Evolutionary conservation across 192 early-diverging fungal genomes (phyloP).

Genomic region (Coemansia sp.): DNA sequence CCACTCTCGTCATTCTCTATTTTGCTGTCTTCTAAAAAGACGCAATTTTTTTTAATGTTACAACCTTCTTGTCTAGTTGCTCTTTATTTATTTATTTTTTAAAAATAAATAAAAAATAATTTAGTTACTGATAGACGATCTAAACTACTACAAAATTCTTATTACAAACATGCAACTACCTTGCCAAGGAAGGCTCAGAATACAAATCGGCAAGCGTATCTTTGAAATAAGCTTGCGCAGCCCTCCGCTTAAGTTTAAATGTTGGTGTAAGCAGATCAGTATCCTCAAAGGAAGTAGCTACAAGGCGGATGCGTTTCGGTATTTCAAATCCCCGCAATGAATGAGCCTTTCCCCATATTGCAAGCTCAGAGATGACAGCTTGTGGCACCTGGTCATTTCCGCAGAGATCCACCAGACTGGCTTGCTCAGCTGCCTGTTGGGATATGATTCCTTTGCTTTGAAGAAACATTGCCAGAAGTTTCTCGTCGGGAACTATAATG

Average conservation of each 20-base stretch:
- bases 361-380: slow-evolving; percentile 56
- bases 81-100: too few relatives aligned
- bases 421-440: slow-evolving; percentile 20
- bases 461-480: slow-evolving; percentile 40
- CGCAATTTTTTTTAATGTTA: too few relatives aligned
- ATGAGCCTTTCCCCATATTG: slow-evolving; percentile 56
- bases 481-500: slow-evolving; percentile 72
- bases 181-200: slow-evolving; percentile 19
- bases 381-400: slow-evolving; percentile 50
- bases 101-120: too few relatives aligned
- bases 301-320: slow-evolving; percentile 65
- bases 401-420: slow-evolving; percentile 60
- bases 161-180: not conserved
- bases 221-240: slow-evolving; percentile 44
- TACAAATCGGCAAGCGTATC: slow-evolving; percentile 57
- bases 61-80: too few relatives aligned
- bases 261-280: slow-evolving; percentile 79
- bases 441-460: slow-evolving; percentile 21
- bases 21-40: too few relatives aligned
- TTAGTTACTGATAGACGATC: too few relatives aligned
- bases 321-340: slow-evolving; percentile 69
- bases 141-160: not conserved
- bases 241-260: slow-evolving; percentile 59
- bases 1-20: slow-evolving; percentile 3
- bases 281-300: slow-evolving; percentile 67